Base-by-base conservation (phyloP, 257 asterid species). In the Solanum corneliomulleri region DNA sequence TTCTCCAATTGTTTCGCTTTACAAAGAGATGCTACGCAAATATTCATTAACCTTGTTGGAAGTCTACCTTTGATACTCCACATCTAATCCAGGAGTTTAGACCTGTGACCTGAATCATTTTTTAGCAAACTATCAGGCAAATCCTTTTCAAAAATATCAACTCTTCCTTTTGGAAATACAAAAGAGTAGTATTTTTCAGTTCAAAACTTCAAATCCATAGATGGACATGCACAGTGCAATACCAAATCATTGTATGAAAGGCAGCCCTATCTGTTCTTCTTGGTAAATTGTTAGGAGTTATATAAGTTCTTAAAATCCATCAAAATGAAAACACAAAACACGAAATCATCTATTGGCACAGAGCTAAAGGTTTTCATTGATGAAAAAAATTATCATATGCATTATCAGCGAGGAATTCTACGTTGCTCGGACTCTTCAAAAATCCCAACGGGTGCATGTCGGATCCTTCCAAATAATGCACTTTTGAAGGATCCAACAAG, bases 1-100 rank as follows among this genome's bases (percentile, higher is more conserved):
- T 94, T 94, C 88, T 91, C 92, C 90, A 97, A 90, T 82, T 90
- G 95, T 90, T 91, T 94, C 44, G 93, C 90, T 95, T 94, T 94
- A 92, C 99, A 97, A 86, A 95, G 90, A 86, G 98, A 94, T 60
- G 96, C 94, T 85, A 95, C 80, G 13, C 98, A 94, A 89, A 97
- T 93, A 87, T 97, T 97, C 86, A 97, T 89, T 86, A 95, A 91
- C 92, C 82, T 94, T 71, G 98, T 95, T 11, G 98, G 94, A 45
- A 94, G 82, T 89, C 87, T 90, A 80, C 89, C 87, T 87, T 90
- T 89, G 95, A 94, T 95, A 89, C 91, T 91, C 91, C 89, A 85
- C 91, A 88, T 88, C 92, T 88, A 89, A 80, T 77, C 87, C 91
- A 82, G 78, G 13, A 86, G 58, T 86, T 86, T 72, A 29, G 42